phyloP scores from a whole-genome alignment of 2,329 filamentous ascomycete genomes.

The Claviceps pazoutovae region DNA sequence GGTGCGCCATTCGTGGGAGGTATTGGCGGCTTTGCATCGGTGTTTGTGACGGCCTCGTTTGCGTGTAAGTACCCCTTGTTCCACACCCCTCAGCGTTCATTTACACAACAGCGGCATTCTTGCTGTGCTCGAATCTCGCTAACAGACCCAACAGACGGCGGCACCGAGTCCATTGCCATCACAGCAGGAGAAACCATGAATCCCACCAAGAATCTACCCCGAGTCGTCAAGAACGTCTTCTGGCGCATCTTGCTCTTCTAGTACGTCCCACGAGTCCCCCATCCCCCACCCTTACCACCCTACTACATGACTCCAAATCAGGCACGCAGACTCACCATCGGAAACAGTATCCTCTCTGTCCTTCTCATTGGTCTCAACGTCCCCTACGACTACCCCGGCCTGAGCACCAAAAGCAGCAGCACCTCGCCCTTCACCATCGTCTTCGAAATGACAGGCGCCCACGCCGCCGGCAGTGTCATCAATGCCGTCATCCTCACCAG shows the following conservation, averaged over 20 bases:
- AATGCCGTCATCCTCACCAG: slow-evolving; percentile 40
- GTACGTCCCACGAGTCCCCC: slow-evolving; percentile 9
- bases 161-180: slow-evolving; percentile 51
- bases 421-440: slow-evolving; percentile 40
- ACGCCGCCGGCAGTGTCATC: slow-evolving; percentile 37
- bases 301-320: neutral
- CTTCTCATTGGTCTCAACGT: slow-evolving; percentile 41
- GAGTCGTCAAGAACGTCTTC: slow-evolving; percentile 51
- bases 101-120: too few species aligned
- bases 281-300: too few species aligned
- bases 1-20: slow-evolving; percentile 51
- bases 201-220: slow-evolving; percentile 44
- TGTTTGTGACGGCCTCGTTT: slow-evolving; percentile 40
- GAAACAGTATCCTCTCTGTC: slow-evolving; percentile 21
- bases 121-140: too few species aligned
- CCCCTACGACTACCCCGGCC: slow-evolving; percentile 33
- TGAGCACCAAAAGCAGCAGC: slow-evolving; percentile 18
- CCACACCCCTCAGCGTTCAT: too few species aligned
- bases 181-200: slow-evolving; percentile 53
- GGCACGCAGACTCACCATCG: neutral
- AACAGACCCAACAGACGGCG: slow-evolving; percentile 19
- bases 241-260: slow-evolving; percentile 46
- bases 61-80: slow-evolving; percentile 30
- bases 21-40: slow-evolving; percentile 50
- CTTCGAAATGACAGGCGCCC: slow-evolving; percentile 41